These are phyloP conservation scores for Arthrinium puccinioides DNA, from an alignment of 2,329 filamentous ascomycete species.

Conservation along the genomic window DNA sequence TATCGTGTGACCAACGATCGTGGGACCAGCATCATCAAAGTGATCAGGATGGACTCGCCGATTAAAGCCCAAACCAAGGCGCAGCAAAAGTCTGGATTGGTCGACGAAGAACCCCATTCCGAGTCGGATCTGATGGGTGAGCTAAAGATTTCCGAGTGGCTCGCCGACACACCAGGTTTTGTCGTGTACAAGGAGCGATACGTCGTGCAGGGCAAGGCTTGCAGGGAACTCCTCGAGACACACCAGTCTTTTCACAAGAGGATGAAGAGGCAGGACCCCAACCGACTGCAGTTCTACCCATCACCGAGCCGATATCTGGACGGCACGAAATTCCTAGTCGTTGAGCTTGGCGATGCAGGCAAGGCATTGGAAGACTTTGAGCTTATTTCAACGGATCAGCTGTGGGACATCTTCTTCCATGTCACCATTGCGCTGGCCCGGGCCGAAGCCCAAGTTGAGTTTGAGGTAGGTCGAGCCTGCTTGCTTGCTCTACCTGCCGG, in stretches of 20 bases:
- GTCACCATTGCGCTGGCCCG: slow-evolving; percentile 53
- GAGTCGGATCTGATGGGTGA: slow-evolving; percentile 51
- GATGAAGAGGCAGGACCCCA: slow-evolving; percentile 47
- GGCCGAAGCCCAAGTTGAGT: slow-evolving; percentile 50
- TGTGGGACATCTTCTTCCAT: slow-evolving; percentile 59
- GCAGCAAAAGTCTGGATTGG: slow-evolving; percentile 44
- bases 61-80: slow-evolving; percentile 51
- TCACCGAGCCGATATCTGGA: slow-evolving; percentile 53
- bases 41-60: slow-evolving; percentile 51
- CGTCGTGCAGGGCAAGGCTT: slow-evolving; percentile 48
- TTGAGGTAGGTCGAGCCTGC: slow-evolving; percentile 41
- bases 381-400: slow-evolving; percentile 38
- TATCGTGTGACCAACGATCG: slow-evolving; percentile 53
- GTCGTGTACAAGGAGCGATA: slow-evolving; percentile 60
- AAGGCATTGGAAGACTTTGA: slow-evolving; percentile 51
- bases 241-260: slow-evolving; percentile 50
- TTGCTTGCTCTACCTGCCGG: not conserved
- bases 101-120: slow-evolving; percentile 51
- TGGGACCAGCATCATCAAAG: slow-evolving; percentile 59
- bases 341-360: slow-evolving; percentile 58
- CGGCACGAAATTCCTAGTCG: slow-evolving; percentile 50
- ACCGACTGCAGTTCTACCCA: slow-evolving; percentile 53
- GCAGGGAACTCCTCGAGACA: slow-evolving; percentile 48
- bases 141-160: slow-evolving; percentile 54
- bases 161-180: slow-evolving; percentile 58